Conservation (phyloP, 805 yeast genomes). For the Candida schatavii region DNA sequence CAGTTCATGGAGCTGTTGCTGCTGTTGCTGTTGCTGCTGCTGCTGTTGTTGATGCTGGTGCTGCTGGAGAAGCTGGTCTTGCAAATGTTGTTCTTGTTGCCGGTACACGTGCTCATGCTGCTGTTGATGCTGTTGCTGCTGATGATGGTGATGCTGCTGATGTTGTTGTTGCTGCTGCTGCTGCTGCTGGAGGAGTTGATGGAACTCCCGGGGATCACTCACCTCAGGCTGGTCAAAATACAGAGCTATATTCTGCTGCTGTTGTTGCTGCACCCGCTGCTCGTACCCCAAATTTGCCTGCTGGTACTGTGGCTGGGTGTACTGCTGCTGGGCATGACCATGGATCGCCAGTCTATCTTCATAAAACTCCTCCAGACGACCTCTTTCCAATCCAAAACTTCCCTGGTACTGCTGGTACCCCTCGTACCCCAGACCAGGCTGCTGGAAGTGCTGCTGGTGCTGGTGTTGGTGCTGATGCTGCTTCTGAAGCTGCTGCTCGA, state of each 20-base stretch:
- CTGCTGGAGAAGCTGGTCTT: slow-evolving; percentile 12
- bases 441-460: slow-evolving; percentile 8
- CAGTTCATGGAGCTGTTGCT: slow-evolving; percentile 16
- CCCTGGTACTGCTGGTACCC: slow-evolving; percentile 6
- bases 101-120: slow-evolving; percentile 9
- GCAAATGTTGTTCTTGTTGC: slow-evolving; percentile 15
- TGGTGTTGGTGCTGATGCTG: slow-evolving; percentile 1
- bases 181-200: slow-evolving; percentile 10
- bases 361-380: background rate
- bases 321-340: background rate
- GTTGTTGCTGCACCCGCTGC: background rate
- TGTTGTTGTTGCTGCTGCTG: slow-evolving; percentile 9
- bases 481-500: slow-evolving; percentile 4
- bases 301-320: background rate
- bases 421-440: slow-evolving; percentile 6
- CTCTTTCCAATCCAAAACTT: background rate
- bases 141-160: slow-evolving; percentile 10
- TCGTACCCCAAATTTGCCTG: background rate
- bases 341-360: background rate
- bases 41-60: slow-evolving; percentile 14
- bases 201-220: too few species aligned
- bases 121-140: slow-evolving; percentile 8
- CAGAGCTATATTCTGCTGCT: background rate
- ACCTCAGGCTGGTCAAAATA: too few species aligned
- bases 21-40: slow-evolving; percentile 19